Evolutionary conservation across 1,284 basidiomycete genomes (phyloP).

Genomic region (Exobasidium rhododendri): DNA sequence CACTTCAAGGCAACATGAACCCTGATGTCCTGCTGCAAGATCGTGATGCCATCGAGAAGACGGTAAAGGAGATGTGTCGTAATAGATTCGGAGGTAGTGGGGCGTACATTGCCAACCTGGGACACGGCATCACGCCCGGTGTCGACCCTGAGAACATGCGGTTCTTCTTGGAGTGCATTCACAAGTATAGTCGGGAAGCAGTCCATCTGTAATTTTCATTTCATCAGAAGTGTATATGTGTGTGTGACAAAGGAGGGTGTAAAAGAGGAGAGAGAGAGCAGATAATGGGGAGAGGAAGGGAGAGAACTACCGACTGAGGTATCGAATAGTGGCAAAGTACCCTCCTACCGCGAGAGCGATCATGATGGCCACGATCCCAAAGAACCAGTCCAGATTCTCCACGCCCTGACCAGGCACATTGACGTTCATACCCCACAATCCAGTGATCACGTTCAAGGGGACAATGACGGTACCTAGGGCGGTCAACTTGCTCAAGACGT

Average conservation of each 20-base stretch:
- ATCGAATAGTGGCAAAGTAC: slow-evolving; percentile 50
- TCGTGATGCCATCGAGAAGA: slow-evolving; percentile 74
- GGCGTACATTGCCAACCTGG: slow-evolving; percentile 80
- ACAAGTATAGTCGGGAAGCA: slow-evolving; percentile 30
- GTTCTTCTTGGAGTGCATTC: slow-evolving; percentile 49
- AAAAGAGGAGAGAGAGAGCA: background rate
- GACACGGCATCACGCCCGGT: slow-evolving; percentile 74
- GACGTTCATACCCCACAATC: slow-evolving; percentile 55
- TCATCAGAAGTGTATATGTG: too few species aligned
- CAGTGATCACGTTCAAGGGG: slow-evolving; percentile 45
- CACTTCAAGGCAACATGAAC: slow-evolving; percentile 93
- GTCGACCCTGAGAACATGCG: slow-evolving; percentile 52
- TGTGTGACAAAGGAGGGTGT: background rate
- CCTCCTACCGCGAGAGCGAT: slow-evolving; percentile 48
- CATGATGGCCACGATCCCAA: slow-evolving; percentile 47
- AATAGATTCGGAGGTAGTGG: slow-evolving; percentile 60
- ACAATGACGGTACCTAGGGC: slow-evolving; percentile 89
- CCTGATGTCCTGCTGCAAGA: slow-evolving; percentile 78
- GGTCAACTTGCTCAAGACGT: slow-evolving; percentile 96
- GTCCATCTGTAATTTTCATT: too few species aligned
- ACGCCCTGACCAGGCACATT: slow-evolving; percentile 50
- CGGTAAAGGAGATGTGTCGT: slow-evolving; percentile 75
- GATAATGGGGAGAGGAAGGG: background rate
- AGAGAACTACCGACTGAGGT: slow-evolving; percentile 30
- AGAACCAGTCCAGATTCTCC: slow-evolving; percentile 48